Evolutionary conservation across 257 asterid genomes (phyloP).

Genomic region (Schizonepeta tenuifolia): DNA sequence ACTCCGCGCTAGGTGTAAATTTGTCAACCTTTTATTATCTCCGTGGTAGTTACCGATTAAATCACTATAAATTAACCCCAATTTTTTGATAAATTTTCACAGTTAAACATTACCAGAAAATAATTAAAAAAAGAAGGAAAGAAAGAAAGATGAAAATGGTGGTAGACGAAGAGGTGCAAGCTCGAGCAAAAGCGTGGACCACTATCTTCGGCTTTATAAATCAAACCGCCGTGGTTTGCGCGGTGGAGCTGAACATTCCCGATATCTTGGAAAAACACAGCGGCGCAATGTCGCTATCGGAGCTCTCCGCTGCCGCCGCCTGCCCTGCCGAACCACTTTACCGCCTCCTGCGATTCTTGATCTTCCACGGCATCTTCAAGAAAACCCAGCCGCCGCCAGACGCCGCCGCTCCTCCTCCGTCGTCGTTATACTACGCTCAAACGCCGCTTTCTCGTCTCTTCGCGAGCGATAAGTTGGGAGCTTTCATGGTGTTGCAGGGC

Average conservation of each 20-base stretch:
- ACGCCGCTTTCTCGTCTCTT: slow-evolving; percentile 30
- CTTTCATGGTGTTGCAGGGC: slow-evolving; percentile 6
- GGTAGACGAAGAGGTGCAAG: background rate
- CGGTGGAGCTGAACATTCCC: slow-evolving; percentile 4
- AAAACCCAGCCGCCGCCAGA: background rate
- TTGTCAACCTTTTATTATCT: too few relatives aligned
- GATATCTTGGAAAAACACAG: slow-evolving; percentile 20
- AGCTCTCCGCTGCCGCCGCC: slow-evolving; percentile 20
- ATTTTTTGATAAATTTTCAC: too few relatives aligned
- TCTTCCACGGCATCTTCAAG: slow-evolving; percentile 23
- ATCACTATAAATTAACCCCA: background rate
- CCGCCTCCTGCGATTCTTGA: slow-evolving; percentile 32
- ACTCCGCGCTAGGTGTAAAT: too few relatives aligned
- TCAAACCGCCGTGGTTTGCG: background rate
- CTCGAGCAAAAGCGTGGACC: slow-evolving; percentile 12
- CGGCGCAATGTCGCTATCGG: slow-evolving; percentile 12
- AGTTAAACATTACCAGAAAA: too few relatives aligned
- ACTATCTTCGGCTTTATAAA: background rate
- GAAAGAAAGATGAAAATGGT: background rate
- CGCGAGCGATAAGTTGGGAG: background rate
- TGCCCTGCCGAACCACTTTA: slow-evolving; percentile 5
- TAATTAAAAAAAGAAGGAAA: too few relatives aligned
- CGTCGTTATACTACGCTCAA: slow-evolving; percentile 1
- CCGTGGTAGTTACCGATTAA: too few relatives aligned
- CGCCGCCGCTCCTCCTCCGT: background rate